Conservation (phyloP, 2,329 filamentous ascomycete genomes). For the Diplodia corticola region DNA sequence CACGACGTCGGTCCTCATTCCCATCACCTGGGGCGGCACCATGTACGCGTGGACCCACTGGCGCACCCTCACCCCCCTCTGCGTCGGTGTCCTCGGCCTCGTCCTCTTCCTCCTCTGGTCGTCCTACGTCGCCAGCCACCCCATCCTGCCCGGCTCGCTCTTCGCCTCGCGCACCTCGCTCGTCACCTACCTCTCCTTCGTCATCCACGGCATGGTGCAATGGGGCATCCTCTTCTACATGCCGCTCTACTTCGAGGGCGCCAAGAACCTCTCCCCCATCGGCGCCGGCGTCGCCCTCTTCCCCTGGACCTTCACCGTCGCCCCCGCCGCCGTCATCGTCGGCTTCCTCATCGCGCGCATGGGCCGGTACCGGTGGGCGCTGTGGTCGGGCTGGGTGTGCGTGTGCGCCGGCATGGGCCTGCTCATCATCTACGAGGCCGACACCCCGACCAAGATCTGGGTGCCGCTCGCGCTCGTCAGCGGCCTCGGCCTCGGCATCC, state of each 20-base stretch:
- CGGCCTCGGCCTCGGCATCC: conserved; percentile 46
- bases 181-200: conserved; percentile 33
- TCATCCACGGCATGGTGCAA: conserved; percentile 34
- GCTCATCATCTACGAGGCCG: conserved; percentile 41
- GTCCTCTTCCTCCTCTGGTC: conserved; percentile 29
- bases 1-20: conserved; percentile 56
- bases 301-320: conserved; percentile 35
- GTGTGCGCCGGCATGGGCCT: conserved; percentile 47
- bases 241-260: conserved; percentile 34
- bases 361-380: conserved; percentile 30
- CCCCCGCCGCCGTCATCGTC: conserved; percentile 28
- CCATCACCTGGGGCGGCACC: conserved; percentile 52
- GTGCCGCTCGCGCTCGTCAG: conserved; percentile 46
- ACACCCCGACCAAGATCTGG: conserved; percentile 44
- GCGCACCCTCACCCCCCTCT: conserved; percentile 28
- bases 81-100: conserved; percentile 28
- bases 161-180: conserved; percentile 34
- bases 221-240: conserved; percentile 36
- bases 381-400: conserved; percentile 36
- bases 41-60: conserved; percentile 29
- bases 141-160: conserved; percentile 35
- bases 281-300: conserved; percentile 32
- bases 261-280: conserved; percentile 28
- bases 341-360: conserved; percentile 31
- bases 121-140: conserved; percentile 25